Evolutionary conservation across 495 filamentous ascomycete species (phyloP).

Genomic region (Penicillium crystallinum): DNA sequence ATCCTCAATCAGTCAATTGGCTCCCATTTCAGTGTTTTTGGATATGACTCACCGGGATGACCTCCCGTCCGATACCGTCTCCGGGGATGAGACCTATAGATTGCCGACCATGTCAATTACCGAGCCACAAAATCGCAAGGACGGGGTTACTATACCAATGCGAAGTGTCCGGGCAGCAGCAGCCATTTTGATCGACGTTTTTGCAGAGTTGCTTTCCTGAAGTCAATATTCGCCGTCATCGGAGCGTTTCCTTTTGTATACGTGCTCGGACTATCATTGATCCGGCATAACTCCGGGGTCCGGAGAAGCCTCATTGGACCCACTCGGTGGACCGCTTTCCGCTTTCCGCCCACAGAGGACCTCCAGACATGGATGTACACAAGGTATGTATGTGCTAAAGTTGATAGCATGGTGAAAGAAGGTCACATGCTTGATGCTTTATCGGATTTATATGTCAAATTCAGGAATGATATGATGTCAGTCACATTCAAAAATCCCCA

Average conservation of each 20-base stretch:
- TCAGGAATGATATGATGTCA: too few species aligned
- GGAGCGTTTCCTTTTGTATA: constrained; percentile 28
- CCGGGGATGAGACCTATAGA: constrained; percentile 87
- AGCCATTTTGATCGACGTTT: constrained; percentile 34
- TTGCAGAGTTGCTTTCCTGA: constrained; percentile 19
- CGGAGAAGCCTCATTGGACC: constrained; percentile 10
- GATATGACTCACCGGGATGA: constrained; percentile 67
- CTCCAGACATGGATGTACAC: too few species aligned
- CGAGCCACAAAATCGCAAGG: background rate
- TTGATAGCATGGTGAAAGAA: background rate
- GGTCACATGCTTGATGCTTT: too few species aligned
- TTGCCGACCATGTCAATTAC: constrained; percentile 13
- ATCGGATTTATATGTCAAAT: too few species aligned
- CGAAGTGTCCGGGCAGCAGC: constrained; percentile 52
- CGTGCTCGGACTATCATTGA: constrained; percentile 19
- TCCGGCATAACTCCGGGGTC: constrained; percentile 19
- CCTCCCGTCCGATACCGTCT: constrained; percentile 97
- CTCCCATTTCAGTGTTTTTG: constrained; percentile 7
- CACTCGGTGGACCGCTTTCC: background rate
- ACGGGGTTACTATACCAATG: constrained; percentile 43
- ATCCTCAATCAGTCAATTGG: constrained; percentile 7
- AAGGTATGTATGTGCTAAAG: background rate
- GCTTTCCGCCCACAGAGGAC: too few species aligned
- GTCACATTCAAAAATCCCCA: background rate
- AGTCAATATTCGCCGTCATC: constrained; percentile 29